Base-by-base conservation (phyloP, 176 grass and related monocot genomes). In the Phragmites australis region DNA sequence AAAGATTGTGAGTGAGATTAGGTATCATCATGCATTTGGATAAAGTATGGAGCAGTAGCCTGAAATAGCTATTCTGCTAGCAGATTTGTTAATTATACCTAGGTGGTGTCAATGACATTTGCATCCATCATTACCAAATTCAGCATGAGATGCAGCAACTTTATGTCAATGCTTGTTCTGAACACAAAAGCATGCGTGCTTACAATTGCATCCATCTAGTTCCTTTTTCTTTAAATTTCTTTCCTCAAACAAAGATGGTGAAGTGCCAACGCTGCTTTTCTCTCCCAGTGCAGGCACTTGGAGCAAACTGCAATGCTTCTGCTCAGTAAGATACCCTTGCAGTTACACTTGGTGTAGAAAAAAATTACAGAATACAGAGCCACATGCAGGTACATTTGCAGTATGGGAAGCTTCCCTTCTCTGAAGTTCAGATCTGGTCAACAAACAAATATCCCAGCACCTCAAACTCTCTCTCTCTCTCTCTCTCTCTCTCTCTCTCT, bases 361-460 rank as follows among this genome's bases (percentile, higher is more conserved):
- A n/a, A n/a, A n/a, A n/a, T n/a, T 27, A 18, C 68, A 49, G 26
- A 9, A 48, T 31, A 40, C 26, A 67, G 53, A 63, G 5, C 34
- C 76, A 78, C 61, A 78, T 54, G 13, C 47, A 26, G 44, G 19
- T 7, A 48, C 47, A 85, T 70, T 57, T 51, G 66, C 64, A 30
- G 56, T 12, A 77, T 77, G 82, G 78, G 87, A 86, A 77, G 72
- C 48, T 85, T 77, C 87, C 77, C 72, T 40, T 78, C 37, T 65
- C 66, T 56, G 47, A 64, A 77, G 71, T 82, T 76, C 23, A 85
- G 77, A 82, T 85, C 48, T 89, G 40, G 64, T 89, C 82, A 77
- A 61, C 75, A 70, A 83, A 76, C 46, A 82, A 46, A 65, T 76
- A 56, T 47, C 29, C 41, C 65, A 76, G 21, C 87, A 27, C 22